Conservation (phyloP, 2,329 filamentous ascomycete species). For the Fusarium longipes region DNA sequence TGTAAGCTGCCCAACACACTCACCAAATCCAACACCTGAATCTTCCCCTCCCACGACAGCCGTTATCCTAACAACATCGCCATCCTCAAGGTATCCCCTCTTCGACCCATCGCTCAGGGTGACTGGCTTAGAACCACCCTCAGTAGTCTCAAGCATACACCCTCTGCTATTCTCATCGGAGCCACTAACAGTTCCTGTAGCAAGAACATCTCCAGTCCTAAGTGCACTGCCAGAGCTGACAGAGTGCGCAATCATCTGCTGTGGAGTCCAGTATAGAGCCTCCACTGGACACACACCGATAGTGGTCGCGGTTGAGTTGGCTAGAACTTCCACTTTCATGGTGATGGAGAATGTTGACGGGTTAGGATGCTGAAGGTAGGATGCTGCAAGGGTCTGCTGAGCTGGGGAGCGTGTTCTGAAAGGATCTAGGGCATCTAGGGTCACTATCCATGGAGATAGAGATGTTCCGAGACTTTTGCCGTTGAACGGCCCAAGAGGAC, state of each 20-base stretch:
- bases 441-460: constrained; percentile 71
- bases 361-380: constrained; percentile 51
- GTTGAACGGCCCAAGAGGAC: constrained; percentile 69
- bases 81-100: constrained; percentile 54
- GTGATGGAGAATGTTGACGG: constrained; percentile 52
- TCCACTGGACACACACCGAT: constrained; percentile 12
- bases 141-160: constrained; percentile 55
- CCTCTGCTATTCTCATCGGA: constrained; percentile 50
- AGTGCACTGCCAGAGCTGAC: constrained; percentile 27
- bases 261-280: constrained; percentile 21
- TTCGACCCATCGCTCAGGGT: constrained; percentile 47
- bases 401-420: constrained; percentile 55
- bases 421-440: constrained; percentile 68
- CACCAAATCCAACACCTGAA: constrained; percentile 57
- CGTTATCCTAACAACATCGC: constrained; percentile 53
- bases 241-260: constrained; percentile 28
- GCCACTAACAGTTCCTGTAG: constrained; percentile 57
- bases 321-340: constrained; percentile 47
- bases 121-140: constrained; percentile 50
- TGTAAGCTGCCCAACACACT: constrained; percentile 47
- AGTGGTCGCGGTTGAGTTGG: constrained; percentile 8
- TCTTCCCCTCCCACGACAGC: constrained; percentile 54
- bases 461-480: constrained; percentile 70
- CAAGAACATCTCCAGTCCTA: constrained; percentile 53
- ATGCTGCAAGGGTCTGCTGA: neutral